Base-by-base conservation (phyloP, 768 basidiomycete species). In the Tylopilus sp. region DNA sequence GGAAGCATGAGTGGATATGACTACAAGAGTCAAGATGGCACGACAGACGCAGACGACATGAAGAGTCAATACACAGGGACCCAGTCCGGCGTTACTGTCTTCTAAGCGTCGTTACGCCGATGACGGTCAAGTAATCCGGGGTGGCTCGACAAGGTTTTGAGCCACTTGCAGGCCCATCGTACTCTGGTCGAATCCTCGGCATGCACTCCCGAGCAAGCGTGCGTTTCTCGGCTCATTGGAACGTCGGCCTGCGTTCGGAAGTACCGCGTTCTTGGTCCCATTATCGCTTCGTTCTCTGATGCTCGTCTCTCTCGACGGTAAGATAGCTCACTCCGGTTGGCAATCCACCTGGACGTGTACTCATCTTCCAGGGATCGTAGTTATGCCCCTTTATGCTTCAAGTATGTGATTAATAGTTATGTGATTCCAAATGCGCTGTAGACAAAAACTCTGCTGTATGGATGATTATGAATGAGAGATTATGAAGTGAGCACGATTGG, bases 11-110 rank as follows among this genome's bases (percentile, higher is more conserved):
- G 86, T 36, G 82, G 80, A 62, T 80, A 78, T 54, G 80, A 91
- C 63, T 93, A 93, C 72, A 93, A 93, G 81, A 91, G 89, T 62
- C 91, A 92, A 67, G 91, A 92, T 63, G 91, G 88, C 52, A 77
- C 78, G 40, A 78, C 74, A 26, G 91, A 92, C 64, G 66, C 83
- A 64, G 91, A 93, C 65, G 91, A 94, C 66, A 82, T 92, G 79
- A 89, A 91, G 73, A 86, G 84, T 50, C 91, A 94, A 69, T 93
- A 93, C 66, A 75, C 88, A 8, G 88, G 86, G 23, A 91, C 89
- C 15, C 91, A 91, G 65, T 81, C 83, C 43, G 90, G 91, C 40
- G 79, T 93, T 56, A 93, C 91, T 35, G 88, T 89, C 57, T 93
- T 89, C 71, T 93, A 79, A n/a, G 74, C 25, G 42, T 40, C 42